phyloP scores from a whole-genome alignment of 345 rosid species.

The Arabis alpina region DNA sequence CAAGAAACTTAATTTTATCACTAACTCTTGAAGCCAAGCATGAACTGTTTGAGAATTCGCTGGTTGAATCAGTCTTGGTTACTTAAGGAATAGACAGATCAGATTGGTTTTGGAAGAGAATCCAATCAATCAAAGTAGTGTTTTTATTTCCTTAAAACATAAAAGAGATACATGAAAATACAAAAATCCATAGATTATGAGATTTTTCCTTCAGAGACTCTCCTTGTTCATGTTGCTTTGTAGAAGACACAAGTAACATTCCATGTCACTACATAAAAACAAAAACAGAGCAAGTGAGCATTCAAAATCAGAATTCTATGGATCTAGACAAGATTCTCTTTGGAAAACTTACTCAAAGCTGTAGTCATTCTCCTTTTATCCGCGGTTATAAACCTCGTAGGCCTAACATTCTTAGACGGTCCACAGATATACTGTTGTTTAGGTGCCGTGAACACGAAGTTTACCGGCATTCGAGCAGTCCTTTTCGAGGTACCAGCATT shows the following conservation, averaged over 20 bases:
- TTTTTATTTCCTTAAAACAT: background rate
- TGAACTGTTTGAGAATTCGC: slow-evolving; percentile 55
- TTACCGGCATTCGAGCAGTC: slow-evolving; percentile 54
- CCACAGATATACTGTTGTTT: slow-evolving; percentile 80
- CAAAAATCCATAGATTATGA: background rate
- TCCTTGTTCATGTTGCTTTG: slow-evolving; percentile 27
- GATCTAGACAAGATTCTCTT: background rate
- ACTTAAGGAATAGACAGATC: slow-evolving; percentile 41
- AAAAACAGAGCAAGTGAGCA: slow-evolving; percentile 26
- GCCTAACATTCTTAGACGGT: slow-evolving; percentile 61
- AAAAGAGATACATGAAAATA: slow-evolving; percentile 1
- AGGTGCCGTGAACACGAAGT: slow-evolving; percentile 59
- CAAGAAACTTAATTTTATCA: background rate
- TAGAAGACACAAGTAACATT: slow-evolving; percentile 62
- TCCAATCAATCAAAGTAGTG: slow-evolving; percentile 22
- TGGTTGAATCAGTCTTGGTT: slow-evolving; percentile 51
- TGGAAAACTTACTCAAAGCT: slow-evolving; percentile 71
- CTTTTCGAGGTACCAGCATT: slow-evolving; percentile 49
- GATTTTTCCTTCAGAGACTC: background rate
- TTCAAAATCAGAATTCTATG: background rate
- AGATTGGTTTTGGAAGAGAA: slow-evolving; percentile 30
- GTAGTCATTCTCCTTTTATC: slow-evolving; percentile 66
- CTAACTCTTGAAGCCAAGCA: slow-evolving; percentile 1
- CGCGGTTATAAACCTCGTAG: slow-evolving; percentile 54
- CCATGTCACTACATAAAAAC: slow-evolving; percentile 81